These are phyloP conservation scores for Stephanodiscus triporus DNA, from an alignment of 108 stramenopile species.

Conservation along the genomic window DNA sequence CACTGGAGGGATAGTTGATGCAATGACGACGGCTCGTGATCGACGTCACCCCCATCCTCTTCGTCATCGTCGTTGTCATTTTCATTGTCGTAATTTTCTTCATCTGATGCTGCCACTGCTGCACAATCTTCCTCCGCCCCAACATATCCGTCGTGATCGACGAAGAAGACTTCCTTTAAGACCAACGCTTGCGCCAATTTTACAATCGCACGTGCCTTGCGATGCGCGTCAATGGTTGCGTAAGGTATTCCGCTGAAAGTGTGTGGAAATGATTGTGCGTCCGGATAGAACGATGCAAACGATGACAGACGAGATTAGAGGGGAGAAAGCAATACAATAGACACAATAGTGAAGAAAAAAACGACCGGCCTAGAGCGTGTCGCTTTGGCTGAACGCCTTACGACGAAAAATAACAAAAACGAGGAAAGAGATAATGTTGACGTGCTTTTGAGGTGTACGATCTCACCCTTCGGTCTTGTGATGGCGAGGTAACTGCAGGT, in stretches of 20 bases:
- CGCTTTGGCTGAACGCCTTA: background rate
- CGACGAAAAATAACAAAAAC: background rate
- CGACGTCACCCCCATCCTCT: conserved; percentile 25
- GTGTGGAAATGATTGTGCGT: background rate
- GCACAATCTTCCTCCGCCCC: conserved; percentile 15
- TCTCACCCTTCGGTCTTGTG: conserved; percentile 28
- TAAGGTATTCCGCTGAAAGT: conserved; percentile 60
- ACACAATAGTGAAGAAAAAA: background rate
- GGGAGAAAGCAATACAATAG: background rate
- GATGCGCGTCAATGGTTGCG: conserved; percentile 70
- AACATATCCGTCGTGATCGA: conserved; percentile 19
- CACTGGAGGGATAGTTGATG: conserved; percentile 57
- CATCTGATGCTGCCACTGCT: conserved; percentile 4
- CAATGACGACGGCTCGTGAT: conserved; percentile 10
- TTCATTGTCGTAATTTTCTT: conserved; percentile 41
- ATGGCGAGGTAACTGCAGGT: conserved; percentile 31
- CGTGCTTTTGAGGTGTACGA: background rate
- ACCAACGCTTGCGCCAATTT: conserved; percentile 64
- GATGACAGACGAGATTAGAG: background rate
- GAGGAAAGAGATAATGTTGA: too few relatives aligned
- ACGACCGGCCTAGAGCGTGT: too few relatives aligned
- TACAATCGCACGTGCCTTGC: conserved; percentile 62
- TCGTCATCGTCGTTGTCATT: conserved; percentile 39
- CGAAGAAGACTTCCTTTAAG: conserved; percentile 54
- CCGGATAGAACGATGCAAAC: background rate